These are phyloP conservation scores for Lepidium didymum DNA, from an alignment of 345 rosid genomes.

Conservation along the genomic window DNA sequence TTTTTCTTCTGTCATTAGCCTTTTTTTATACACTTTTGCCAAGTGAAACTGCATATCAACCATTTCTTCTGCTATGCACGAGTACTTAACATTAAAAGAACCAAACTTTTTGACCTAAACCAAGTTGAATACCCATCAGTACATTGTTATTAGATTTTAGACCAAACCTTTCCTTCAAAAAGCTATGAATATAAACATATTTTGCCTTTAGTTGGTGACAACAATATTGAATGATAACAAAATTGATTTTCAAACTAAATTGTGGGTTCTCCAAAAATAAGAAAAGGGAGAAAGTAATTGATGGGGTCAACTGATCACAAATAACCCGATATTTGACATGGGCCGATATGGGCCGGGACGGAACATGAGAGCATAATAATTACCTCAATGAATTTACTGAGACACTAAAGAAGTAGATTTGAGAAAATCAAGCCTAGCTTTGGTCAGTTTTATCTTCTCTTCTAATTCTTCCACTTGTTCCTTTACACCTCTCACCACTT, in stretches of 20 bases:
- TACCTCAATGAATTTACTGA: constrained; percentile 24
- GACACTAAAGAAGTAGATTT: constrained; percentile 57
- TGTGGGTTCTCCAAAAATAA: neutral
- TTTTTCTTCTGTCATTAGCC: neutral
- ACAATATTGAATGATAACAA: neutral
- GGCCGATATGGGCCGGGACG: neutral
- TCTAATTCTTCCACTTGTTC: constrained; percentile 84
- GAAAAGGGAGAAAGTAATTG: neutral
- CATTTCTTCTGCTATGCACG: no score
- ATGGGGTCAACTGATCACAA: neutral
- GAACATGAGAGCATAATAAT: neutral
- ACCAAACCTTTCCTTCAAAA: no score
- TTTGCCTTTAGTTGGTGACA: constrained; percentile 13
- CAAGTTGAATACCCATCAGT: neutral
- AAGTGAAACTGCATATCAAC: neutral
- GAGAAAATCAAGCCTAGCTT: constrained; percentile 69
- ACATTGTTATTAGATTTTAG: neutral
- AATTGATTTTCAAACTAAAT: neutral
- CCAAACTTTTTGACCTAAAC: neutral
- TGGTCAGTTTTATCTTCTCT: constrained; percentile 83
- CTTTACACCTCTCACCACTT: constrained; percentile 67
- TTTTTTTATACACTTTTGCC: neutral
- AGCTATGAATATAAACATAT: neutral
- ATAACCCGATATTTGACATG: neutral
- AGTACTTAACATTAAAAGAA: no score